Base-by-base conservation (phyloP, 2,329 filamentous ascomycete genomes). In the Curvularia sp. region DNA sequence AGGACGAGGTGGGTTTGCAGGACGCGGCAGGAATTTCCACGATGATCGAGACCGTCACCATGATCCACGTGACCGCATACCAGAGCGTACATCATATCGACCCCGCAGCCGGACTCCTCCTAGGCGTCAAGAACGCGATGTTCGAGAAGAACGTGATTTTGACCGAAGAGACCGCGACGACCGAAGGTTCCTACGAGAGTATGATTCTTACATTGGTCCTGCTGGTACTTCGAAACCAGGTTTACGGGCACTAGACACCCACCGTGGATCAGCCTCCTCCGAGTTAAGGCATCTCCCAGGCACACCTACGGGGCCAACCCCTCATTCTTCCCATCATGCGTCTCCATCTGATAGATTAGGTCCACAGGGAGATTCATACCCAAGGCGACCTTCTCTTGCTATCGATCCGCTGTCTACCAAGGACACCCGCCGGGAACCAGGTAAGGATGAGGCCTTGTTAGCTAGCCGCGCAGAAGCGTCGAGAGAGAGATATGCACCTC, bases 101-200 rank as follows among this genome's bases (percentile, higher is more conserved):
- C 84, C 84, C 18, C 82, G 89, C 68, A 88, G 86, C 67, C 84
- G 88, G 62, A 89, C 88, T 62, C 86, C 88, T 69, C 85, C 87
- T 13, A 50, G 74, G 56, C 72, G 79, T 31, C 76, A 79, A 57
- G 89, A 89, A 43, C 81, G 80, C 58, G 80, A 83, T 48, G 48
- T 66, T 20, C 68, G 76, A 42, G 76, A 78, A 46, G 76, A 72
- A 61, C 77, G 68, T 63, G 80, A 74, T 53, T 78, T 75, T 30
- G 76, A 78, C 31, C 68, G 75, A 24, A 69, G 77, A 46, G 74
- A 79, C 10, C 73, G 76, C 24, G 73, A 78, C 24, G 80, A 82
- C 20, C 74, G 80, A 5, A 72, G 79, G 54, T 80, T 79, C 35
- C 75, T 79, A 38, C 75, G 80, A 28, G 81, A 83, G 13, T 80